Base-by-base conservation (phyloP, 2,329 filamentous ascomycete species). In the Niveomyces coronatus region DNA sequence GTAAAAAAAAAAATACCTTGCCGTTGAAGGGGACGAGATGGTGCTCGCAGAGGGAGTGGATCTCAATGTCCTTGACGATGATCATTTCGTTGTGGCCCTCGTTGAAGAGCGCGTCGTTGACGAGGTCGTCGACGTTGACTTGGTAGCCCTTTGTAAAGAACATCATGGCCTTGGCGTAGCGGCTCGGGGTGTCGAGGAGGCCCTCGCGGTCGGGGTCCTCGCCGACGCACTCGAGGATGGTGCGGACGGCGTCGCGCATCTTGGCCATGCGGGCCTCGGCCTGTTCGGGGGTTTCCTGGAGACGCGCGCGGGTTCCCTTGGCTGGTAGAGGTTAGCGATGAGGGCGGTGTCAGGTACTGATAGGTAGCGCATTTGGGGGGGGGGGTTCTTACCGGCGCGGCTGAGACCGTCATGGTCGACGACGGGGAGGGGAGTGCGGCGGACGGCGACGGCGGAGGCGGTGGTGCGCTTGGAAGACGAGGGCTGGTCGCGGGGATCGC, bases 121-220 rank as follows among this genome's bases (percentile, higher is more conserved):
- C 85, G 47, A 96, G 83, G 55, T 94, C 85, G 44, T 79, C 72
- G 39, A 95, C 76, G 53, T 95, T 95, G 65, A 94, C 80, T 64
- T 96, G 87, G 58, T 98, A 98, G 30, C 91, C 91, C 59, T 93
- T 87, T 5, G 91, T 98, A 61, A 98, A 87, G 67, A 83, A 93
- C 45, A 96, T 76, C 74, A 98, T 79, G 11, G 91, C 91, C 62
- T 94, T 91, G 32, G 91, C 89, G 58, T 96, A 98, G 44, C 91
- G 75, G 53, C 83, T 77, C 0, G 91, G 91, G 0, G 79, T 82
- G 28, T 68, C 76, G 13, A 80, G 63, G 28, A 83, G 61, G 29
- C 79, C 78, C 45, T 79, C 73, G 22, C 79, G 69, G 47, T 78
- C 68, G 0, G 77, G 75, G 47, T 83, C 76, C 58, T 82, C 79